Conservation (phyloP, 495 filamentous ascomycete genomes). For the Beverwykella pulmonaria region DNA sequence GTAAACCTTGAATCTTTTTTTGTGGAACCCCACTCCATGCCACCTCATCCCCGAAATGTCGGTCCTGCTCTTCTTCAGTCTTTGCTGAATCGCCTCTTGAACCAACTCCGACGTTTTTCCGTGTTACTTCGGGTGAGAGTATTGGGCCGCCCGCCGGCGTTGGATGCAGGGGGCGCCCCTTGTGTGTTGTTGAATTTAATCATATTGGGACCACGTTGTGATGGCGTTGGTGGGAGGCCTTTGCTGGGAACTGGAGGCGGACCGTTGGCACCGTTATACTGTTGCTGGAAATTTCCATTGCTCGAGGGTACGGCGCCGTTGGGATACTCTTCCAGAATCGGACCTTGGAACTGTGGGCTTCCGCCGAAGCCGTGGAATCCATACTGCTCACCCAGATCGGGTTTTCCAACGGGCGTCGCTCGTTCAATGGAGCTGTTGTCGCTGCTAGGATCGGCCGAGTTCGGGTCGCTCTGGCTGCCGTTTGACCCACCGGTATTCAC, state of each 20-base stretch:
- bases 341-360: slow-evolving; percentile 43
- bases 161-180: not conserved
- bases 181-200: slow-evolving; percentile 6
- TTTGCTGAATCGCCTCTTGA: slow-evolving; percentile 80
- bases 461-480: slow-evolving; percentile 69
- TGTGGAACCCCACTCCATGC: not conserved
- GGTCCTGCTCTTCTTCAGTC: slow-evolving; percentile 39
- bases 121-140: slow-evolving; percentile 25
- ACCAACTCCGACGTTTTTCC: slow-evolving; percentile 88
- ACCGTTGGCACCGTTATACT: slow-evolving; percentile 3
- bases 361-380: slow-evolving; percentile 57
- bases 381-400: slow-evolving; percentile 58
- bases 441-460: slow-evolving; percentile 85
- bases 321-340: slow-evolving; percentile 47
- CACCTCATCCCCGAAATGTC: not conserved
- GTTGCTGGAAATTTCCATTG: slow-evolving; percentile 19
- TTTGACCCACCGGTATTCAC: slow-evolving; percentile 72
- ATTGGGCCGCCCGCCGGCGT: slow-evolving; percentile 24
- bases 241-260: slow-evolving; percentile 31
- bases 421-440: slow-evolving; percentile 88
- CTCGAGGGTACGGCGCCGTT: slow-evolving; percentile 36
- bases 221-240: not conserved
- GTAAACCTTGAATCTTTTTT: not conserved
- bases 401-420: slow-evolving; percentile 52
- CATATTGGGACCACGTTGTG: slow-evolving; percentile 7